Conservation (phyloP, 768 basidiomycete genomes). For the Royoungia palumana region DNA sequence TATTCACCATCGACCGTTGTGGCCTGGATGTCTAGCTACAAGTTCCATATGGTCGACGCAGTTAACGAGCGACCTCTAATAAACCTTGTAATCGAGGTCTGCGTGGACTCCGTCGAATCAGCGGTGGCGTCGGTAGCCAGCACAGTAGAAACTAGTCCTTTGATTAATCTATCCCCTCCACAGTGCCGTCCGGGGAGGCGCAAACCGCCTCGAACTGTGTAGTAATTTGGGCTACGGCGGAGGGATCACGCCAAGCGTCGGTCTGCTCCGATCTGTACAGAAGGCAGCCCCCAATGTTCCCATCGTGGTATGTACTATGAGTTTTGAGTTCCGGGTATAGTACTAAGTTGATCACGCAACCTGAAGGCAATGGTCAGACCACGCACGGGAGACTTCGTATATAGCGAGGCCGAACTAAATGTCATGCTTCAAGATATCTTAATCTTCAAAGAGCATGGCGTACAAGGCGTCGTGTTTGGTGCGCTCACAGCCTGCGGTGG, state of each 20-base stretch:
- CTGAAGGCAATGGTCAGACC: conserved; percentile 76
- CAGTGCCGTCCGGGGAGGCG: conserved; percentile 70
- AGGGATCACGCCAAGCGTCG: too few relatives aligned
- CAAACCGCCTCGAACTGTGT: conserved; percentile 76
- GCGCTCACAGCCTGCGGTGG: conserved; percentile 53
- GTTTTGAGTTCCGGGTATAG: background rate
- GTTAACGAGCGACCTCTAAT: conserved; percentile 3
- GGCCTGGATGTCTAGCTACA: background rate
- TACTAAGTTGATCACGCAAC: too few relatives aligned
- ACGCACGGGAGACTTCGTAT: conserved; percentile 75
- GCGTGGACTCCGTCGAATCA: conserved; percentile 74
- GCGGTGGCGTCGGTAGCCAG: conserved; percentile 52
- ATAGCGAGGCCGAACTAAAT: conserved; percentile 59
- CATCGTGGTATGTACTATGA: conserved; percentile 65
- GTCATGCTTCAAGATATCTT: conserved; percentile 76
- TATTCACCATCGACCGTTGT: too few relatives aligned
- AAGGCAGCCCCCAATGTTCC: conserved; percentile 47
- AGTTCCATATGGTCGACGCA: conserved; percentile 4
- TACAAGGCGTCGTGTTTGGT: conserved; percentile 68
- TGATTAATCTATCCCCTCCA: conserved; percentile 2
- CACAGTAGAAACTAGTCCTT: background rate
- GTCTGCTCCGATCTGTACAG: conserved; percentile 39
- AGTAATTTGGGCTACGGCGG: conserved; percentile 49
- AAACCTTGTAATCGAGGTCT: conserved; percentile 50
- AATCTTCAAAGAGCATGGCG: conserved; percentile 52